A percentile compares a stretch with the other conserved stretches of the same genome.
These are phyloP conservation scores for Lasiodiplodia sp. DNA, from an alignment of 2,329 filamentous ascomycete genomes.

Conservation along the genomic window DNA sequence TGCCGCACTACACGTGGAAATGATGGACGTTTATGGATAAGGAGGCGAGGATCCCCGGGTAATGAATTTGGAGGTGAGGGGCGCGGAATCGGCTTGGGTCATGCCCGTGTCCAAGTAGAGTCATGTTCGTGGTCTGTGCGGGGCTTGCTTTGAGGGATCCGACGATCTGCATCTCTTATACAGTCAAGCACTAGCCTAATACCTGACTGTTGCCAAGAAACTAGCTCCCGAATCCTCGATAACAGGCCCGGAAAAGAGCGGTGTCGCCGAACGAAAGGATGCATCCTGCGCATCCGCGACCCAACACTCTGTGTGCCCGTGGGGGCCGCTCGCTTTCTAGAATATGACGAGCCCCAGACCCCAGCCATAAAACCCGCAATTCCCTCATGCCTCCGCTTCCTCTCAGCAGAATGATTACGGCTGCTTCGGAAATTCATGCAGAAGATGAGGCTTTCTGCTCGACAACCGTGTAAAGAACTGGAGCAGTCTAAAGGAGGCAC, in stretches of 20 bases:
- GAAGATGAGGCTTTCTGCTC: neutral
- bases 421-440: neutral
- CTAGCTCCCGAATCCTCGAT: neutral
- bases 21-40: neutral
- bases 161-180: conserved; percentile 12
- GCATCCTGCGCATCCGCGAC: neutral
- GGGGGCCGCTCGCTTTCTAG: neutral
- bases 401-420: neutral
- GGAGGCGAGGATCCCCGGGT: conserved; percentile 3
- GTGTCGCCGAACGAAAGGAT: neutral
- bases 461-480: neutral
- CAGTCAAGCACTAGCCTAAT: conserved; percentile 9
- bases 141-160: neutral
- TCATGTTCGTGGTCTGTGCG: conserved; percentile 9
- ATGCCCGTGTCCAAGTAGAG: neutral
- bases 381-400: neutral
- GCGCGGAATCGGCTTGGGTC: neutral
- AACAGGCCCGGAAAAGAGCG: neutral
- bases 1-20: neutral
- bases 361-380: neutral
- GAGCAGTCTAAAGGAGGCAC: neutral
- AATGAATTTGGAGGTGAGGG: neutral
- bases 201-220: conserved; percentile 1
- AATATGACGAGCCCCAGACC: neutral
- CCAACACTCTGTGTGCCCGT: neutral